Base-by-base conservation (phyloP, 192 early-diverging fungal species). In the Entomortierella beljakovae region DNA sequence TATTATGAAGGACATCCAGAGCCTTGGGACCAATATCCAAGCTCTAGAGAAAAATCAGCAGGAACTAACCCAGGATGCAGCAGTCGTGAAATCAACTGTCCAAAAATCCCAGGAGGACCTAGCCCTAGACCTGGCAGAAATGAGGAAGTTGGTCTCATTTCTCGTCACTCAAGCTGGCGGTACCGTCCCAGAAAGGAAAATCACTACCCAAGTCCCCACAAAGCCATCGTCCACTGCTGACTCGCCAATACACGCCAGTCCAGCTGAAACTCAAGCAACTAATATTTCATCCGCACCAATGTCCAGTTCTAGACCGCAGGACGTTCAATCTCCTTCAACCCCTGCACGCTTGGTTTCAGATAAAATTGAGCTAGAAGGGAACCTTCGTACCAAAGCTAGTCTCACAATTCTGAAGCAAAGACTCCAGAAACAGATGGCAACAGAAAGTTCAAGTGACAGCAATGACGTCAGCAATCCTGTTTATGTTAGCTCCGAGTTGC, bases 1-100 rank as follows among this genome's bases (percentile, higher is more conserved):
- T 7, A 50, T 79, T 20, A 10, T 49, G 23, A 38, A 62, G 23
- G 75, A 79, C 33, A 53, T 76, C 22, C 71, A 66, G 38, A 32
- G 29, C 5, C 4, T 74, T 13, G 37, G 20, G 0, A 50, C 23
- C 20, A 57, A 66, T 23, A 18, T 79, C 20, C 50, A 69, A 28
- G 49, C 22, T 15, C 2, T 79, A 29, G 55, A 64, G 31, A 23
- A 38, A 29, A 61, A 32, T 6, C 65, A 79, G 48, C 67, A 70
- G 10, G 50, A 18, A 16, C 63, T 79, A 25, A 70, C 29, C 13
- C 60, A 65, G 33, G 75, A 70, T n/a, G 49, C 70, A 10, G 25
- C 42, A 13, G 37, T 43, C 10, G 18, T 77, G 43, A 58, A 46
- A 23, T 33, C 64, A 8, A 18, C 61, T 0, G 46, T 70, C 23